These are phyloP conservation scores for Coemansia sp. DNA, from an alignment of 192 early-diverging fungal species.

Conservation along the genomic window DNA sequence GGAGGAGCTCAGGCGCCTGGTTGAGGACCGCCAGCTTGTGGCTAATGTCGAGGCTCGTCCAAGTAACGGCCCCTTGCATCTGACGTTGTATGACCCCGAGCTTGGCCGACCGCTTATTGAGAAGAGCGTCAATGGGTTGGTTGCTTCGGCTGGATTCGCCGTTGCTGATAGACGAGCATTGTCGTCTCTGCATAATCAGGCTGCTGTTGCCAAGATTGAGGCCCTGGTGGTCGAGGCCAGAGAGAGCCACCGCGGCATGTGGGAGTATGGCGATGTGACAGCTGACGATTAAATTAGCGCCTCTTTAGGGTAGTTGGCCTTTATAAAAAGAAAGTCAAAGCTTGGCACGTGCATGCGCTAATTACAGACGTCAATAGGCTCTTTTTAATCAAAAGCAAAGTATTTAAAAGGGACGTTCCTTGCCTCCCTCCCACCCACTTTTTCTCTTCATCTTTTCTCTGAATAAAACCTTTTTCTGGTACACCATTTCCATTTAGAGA, in stretches of 20 bases:
- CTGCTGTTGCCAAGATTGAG: constrained; percentile 33
- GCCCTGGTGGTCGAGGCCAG: constrained; percentile 41
- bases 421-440: background rate
- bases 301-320: background rate
- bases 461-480: background rate
- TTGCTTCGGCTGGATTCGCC: constrained; percentile 66
- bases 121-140: constrained; percentile 65
- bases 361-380: background rate
- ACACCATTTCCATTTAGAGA: too few species aligned
- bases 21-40: constrained; percentile 63
- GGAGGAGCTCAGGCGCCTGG: constrained; percentile 67
- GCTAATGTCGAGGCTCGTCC: constrained; percentile 69
- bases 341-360: background rate
- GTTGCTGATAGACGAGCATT: constrained; percentile 42
- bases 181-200: constrained; percentile 29
- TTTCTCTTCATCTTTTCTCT: background rate
- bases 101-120: constrained; percentile 59
- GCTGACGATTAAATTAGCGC: constrained; percentile 28
- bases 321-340: background rate
- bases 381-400: background rate
- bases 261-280: constrained; percentile 47
- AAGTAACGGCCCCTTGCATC: constrained; percentile 54
- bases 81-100: constrained; percentile 67
- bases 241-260: constrained; percentile 37
- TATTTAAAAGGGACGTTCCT: background rate